Conservation (phyloP, 1,284 basidiomycete species). For the Marasmius sp. region DNA sequence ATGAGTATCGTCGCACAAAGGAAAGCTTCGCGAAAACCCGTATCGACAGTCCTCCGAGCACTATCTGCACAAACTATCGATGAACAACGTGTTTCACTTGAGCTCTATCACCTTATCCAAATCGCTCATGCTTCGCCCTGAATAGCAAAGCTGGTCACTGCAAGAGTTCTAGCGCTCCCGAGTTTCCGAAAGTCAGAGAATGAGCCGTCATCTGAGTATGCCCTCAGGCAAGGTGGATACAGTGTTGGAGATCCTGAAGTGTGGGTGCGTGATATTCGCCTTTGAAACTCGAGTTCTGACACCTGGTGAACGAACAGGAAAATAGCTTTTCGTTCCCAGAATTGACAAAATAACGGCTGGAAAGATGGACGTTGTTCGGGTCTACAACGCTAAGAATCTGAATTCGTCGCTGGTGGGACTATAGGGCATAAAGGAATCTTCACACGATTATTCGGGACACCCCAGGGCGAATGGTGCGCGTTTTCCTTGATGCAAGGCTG, state of each 20-base stretch:
- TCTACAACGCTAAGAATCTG: constrained; percentile 9
- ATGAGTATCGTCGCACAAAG: constrained; percentile 45
- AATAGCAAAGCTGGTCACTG: constrained; percentile 54
- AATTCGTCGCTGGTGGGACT: too few species aligned
- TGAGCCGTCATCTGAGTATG: constrained; percentile 53
- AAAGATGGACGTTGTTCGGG: too few species aligned
- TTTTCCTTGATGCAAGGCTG: too few species aligned
- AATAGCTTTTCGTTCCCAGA: too few species aligned
- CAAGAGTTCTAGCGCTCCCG: constrained; percentile 46
- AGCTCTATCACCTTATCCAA: constrained; percentile 10
- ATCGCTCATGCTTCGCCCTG: constrained; percentile 6
- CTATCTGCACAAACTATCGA: constrained; percentile 47
- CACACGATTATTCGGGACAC: constrained; percentile 35
- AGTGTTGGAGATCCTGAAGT: constrained; percentile 30
- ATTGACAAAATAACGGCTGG: constrained; percentile 26
- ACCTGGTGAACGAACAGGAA: too few species aligned
- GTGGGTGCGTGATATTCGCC: too few species aligned
- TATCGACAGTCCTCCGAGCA: constrained; percentile 42
- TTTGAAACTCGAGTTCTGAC: background rate
- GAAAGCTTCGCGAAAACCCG: constrained; percentile 48
- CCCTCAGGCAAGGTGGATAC: too few species aligned
- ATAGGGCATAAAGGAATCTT: constrained; percentile 23
- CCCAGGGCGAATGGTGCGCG: too few species aligned
- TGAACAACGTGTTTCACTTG: constrained; percentile 51
- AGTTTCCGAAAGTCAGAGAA: constrained; percentile 45